Base-by-base conservation (phyloP, 352 stramenopile genomes). In the Blastocystis sp. region DNA sequence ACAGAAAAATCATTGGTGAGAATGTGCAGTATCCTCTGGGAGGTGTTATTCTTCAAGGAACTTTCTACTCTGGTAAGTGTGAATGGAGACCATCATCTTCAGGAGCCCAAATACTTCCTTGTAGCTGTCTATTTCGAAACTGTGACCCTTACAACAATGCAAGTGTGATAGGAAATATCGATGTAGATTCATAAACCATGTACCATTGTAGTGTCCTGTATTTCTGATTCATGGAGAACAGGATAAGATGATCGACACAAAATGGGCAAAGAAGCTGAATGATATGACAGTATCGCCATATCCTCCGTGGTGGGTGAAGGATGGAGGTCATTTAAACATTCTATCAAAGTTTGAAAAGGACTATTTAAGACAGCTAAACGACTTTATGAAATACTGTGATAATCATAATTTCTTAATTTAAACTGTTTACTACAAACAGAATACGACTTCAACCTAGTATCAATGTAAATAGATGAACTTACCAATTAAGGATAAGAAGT, bases 171-270 rank as follows among this genome's bases (percentile, higher is more conserved):
- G 6, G 45, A 11, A 61, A 11, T 20, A 80, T 80, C 34, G 26
- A 47, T 15, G 70, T 80, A 45, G 45, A 11, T n/a, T 80, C n/a
- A 9, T 18, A 20, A 9, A 0, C 55, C 13, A 41, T n/a, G 8
- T 34, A 64, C 9, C 43, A 39, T 2, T 15, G 26, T 63, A 80
- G 70, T 80, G 70, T 80, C 70, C 70, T 5, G 34, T 80, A 23
- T 80, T 80, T 64, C 34, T 61, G n/a, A 80, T 80, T 34, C 70
- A 80, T 62, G 70, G 70, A 26, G 55, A 61, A 53, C 20, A 80
- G 15, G 70, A 80, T 41, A 47, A 62, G 34, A 54, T 80, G 23
- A 39, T 80, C 29, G 34, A 39, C 23, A n/a, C 55, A 64, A 18
- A 11, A 18, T 20, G 29, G 11, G 70, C n/a, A 9, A n/a, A 80